Percentiles rank a stretch among this genome's conserved stretches.
These are phyloP conservation scores for Chlamydomonas incerta DNA, from an alignment of 139 green algal species.

Conservation along the genomic window DNA sequence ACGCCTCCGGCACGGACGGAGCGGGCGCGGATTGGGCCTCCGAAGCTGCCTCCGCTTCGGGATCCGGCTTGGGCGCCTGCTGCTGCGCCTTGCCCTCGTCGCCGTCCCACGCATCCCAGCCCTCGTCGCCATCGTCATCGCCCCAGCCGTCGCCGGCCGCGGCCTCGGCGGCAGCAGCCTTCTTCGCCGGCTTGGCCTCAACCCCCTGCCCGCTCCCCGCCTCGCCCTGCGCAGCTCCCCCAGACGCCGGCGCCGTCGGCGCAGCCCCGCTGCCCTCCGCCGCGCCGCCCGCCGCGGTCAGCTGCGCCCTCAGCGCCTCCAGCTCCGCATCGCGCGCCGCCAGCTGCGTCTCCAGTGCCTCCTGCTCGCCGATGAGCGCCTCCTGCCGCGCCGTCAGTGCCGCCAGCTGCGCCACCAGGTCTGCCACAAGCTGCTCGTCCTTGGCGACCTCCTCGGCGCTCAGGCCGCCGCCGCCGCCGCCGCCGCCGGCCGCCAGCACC, in stretches of 20 bases:
- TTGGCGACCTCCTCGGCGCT: not conserved
- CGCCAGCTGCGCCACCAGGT: constrained; percentile 10
- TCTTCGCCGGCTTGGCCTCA: not conserved
- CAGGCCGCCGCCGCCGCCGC: not conserved
- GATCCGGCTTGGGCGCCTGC: not conserved
- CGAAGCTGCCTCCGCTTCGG: not conserved
- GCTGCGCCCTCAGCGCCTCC: not conserved
- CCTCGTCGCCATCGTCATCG: not conserved
- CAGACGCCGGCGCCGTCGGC: not conserved
- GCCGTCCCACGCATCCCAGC: constrained; percentile 22
- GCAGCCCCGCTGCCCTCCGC: not conserved
- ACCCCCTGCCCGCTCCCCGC: not conserved
- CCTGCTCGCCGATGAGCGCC: not conserved
- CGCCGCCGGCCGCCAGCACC: not conserved
- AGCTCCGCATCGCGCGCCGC: not conserved
- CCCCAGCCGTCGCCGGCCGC: constrained; percentile 6
- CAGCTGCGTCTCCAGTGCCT: not conserved
- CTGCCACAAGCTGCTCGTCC: constrained; percentile 3
- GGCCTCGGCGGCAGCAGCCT: not conserved
- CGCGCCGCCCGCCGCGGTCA: not conserved
- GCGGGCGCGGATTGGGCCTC: not conserved
- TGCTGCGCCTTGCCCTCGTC: not conserved
- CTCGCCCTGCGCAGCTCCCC: not conserved
- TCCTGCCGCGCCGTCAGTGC: not conserved
- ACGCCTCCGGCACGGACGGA: too few relatives aligned